Base-by-base conservation (phyloP, 148 eudicot species). In the Oxyria digyna region DNA sequence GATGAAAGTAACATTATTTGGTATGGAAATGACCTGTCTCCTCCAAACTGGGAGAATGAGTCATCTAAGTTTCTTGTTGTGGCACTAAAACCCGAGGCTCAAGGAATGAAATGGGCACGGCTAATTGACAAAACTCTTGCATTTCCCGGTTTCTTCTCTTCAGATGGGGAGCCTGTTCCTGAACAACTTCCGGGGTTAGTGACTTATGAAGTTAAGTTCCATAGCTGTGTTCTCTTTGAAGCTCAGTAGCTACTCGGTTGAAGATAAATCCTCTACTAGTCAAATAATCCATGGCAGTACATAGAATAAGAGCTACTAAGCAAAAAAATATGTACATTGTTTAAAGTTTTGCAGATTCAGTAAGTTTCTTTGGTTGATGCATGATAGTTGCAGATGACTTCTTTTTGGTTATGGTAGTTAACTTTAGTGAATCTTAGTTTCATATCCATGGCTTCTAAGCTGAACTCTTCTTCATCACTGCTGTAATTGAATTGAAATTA, bases 91-190 rank as follows among this genome's bases (percentile, higher is more conserved):
- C 84, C 81, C 43, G 84, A 84, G 50, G 66, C 83, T 0, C 75
- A 57, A 42, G 86, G 78, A 15, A 83, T 79, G 80, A 72, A 67
- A 15, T 95, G 99, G 99, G 73, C 74, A 31, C 73, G 91, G 50
- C 71, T 95, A 83, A 88, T 91, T 50, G 99, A 95, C 77, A 95
- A 97, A 3, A 81, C 85, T 11, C 93, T 87, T 74, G 81, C 84
- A 31, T 95, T 74, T 77, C 97, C 99, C 0, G 97, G 88, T 9
- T 95, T 84, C 74, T 95, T 95, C 78, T 73, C 82, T 0, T 49
- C 66, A 50, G 85, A 83, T 8, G 97, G 97, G 40, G 76, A 85
- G 29, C 85, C 85, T 23, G 57, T 91, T 20, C 74, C 78, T 50
- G 97, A 83, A 74, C 78, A 84, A 76, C 67, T 69, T 45, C 74